Percentiles rank a stretch among this genome's conserved stretches.
Evolutionary conservation across 2,329 filamentous ascomycete genomes (phyloP).

Genomic region (Xylariaceae sp.): DNA sequence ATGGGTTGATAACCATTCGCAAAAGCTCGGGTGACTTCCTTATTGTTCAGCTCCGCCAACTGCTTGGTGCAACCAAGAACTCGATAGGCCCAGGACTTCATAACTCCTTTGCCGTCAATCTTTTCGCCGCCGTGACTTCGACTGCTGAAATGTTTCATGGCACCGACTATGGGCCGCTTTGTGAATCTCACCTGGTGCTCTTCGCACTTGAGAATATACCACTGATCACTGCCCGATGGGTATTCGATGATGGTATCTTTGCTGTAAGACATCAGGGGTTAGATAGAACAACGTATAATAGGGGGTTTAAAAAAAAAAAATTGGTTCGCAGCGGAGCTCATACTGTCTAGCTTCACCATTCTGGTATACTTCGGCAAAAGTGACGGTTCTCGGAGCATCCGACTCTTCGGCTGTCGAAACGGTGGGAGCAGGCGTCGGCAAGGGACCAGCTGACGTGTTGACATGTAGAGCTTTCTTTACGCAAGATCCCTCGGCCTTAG

Average conservation of each 20-base stretch:
- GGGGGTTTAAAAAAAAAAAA: neutral
- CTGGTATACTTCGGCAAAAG: slow-evolving; percentile 35
- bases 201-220: slow-evolving; percentile 38
- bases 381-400: slow-evolving; percentile 24
- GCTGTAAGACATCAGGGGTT: slow-evolving; percentile 4
- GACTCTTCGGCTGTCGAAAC: neutral
- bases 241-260: slow-evolving; percentile 24
- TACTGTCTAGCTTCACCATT: slow-evolving; percentile 29
- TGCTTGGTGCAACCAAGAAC: slow-evolving; percentile 32
- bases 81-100: slow-evolving; percentile 32
- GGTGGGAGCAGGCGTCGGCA: slow-evolving; percentile 13
- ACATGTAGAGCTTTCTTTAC: slow-evolving; percentile 9
- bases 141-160: slow-evolving; percentile 36
- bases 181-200: slow-evolving; percentile 36
- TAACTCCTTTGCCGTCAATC: slow-evolving; percentile 25
- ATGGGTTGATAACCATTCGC: slow-evolving; percentile 30
- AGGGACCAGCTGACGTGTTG: slow-evolving; percentile 6
- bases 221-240: slow-evolving; percentile 33
- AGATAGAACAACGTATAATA: neutral
- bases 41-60: slow-evolving; percentile 32
- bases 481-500: neutral
- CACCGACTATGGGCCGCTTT: slow-evolving; percentile 32
- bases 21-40: slow-evolving; percentile 27
- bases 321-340: neutral
- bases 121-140: slow-evolving; percentile 30